Evolutionary conservation across 106 monocot genomes (phyloP), one percentile per base, ranked within the genome.

Genomic region (Dendrobium catenatum): DNA sequence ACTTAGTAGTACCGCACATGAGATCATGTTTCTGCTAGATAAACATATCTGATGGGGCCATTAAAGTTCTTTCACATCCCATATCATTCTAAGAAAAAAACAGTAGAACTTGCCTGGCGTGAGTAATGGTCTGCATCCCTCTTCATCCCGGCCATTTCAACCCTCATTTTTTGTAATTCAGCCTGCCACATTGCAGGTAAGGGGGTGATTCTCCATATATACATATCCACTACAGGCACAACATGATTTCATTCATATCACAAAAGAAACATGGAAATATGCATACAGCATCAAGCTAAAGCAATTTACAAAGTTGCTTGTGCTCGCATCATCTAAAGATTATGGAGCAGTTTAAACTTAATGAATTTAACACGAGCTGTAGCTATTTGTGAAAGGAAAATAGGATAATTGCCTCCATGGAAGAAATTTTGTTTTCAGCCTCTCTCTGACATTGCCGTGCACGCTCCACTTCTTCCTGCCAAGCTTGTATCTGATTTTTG

Each of bases 131-230:
- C 98, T 48, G 95, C 95, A 84, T 99, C 98, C 81, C 93, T 90
- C 93, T 86, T 93, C 98, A 99, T 99, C 68, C 98, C 98, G 85
- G 98, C 89, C 98, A 99, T 93, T 86, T 99, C 98, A 66, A 99
- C 93, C 88, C 98, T 86, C 89, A 95, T 90, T 67, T 99, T 99
- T 81, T 99, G 98, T 72, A 99, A 81, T 83, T 99, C 98, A 78
- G 89, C 95, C 98, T 95, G 87, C 64, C 41, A 84, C 9, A 26
- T 33, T 27, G 43, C 74, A 74, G 40, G 77, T 73, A 77, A 79
- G 20, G 20, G 27, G 66, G 4, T 44, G 64, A 46, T 19, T n/a
- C 40, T 43, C 74, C 33, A 37, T n/a, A 41, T 74, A 43, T 42
- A 5, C 40, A 74, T 74, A 74, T 33, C 15, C 18, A 42, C 16